A percentile compares a stretch with the other conserved stretches of the same genome.
These are phyloP conservation scores for Citrullus mucosospermus DNA, from an alignment of 306 rosid genomes.

Conservation along the genomic window DNA sequence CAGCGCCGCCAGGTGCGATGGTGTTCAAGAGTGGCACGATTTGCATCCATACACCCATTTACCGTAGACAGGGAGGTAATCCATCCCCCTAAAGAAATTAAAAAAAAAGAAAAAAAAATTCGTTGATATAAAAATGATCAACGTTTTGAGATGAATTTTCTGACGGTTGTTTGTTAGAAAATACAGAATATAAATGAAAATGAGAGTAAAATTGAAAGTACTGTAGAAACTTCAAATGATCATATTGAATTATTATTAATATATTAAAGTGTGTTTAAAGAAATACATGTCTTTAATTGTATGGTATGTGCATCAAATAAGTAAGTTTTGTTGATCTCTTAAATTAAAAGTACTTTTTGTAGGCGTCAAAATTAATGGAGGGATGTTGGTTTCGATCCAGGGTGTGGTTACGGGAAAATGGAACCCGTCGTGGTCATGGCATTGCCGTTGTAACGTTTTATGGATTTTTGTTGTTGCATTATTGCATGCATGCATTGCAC, in stretches of 20 bases:
- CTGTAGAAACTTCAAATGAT: neutral
- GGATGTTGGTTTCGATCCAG: neutral
- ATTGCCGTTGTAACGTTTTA: neutral
- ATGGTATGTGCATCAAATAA: no score
- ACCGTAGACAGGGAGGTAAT: conserved; percentile 40
- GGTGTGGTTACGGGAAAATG: neutral
- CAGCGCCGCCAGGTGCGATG: conserved; percentile 25
- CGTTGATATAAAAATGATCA: neutral
- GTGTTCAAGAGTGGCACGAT: conserved; percentile 58
- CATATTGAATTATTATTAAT: neutral
- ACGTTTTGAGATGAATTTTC: neutral
- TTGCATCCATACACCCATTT: conserved; percentile 55
- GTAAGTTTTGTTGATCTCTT: no score
- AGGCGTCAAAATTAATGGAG: no score
- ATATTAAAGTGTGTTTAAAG: no score
- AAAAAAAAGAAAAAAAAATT: neutral
- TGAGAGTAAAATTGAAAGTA: neutral
- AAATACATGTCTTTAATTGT: no score
- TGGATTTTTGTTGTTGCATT: neutral
- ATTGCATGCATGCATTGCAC: conserved; percentile 1
- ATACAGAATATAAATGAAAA: neutral
- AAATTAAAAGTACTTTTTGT: neutral
- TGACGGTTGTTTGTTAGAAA: neutral
- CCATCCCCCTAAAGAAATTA: neutral
- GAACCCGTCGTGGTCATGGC: neutral